Conservation (phyloP, 1,284 basidiomycete genomes). For the Retiboletus flavoniger region DNA sequence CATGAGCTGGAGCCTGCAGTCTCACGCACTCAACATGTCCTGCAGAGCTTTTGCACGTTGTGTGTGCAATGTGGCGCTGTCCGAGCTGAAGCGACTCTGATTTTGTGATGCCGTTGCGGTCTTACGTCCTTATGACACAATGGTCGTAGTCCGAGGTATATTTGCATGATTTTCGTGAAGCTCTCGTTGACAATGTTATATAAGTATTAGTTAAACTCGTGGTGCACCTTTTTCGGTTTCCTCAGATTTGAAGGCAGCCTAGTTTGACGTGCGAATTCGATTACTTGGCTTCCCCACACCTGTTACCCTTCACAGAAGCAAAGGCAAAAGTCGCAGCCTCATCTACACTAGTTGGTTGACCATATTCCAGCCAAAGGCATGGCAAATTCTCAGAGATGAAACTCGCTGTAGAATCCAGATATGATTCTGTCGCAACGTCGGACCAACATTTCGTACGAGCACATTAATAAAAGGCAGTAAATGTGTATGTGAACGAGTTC, state of each 20-base stretch:
- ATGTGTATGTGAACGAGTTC: slow-evolving; percentile 8
- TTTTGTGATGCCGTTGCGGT: neutral
- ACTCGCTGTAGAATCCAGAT: neutral
- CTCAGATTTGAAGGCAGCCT: slow-evolving; percentile 1
- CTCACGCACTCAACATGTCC: slow-evolving; percentile 3
- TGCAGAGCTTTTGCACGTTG: slow-evolving; percentile 1
- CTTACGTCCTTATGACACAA: slow-evolving; percentile 10
- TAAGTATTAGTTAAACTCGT: neutral
- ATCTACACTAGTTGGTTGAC: neutral
- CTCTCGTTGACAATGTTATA: neutral
- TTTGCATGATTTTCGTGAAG: slow-evolving; percentile 3
- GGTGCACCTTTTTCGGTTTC: neutral
- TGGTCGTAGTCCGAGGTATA: neutral
- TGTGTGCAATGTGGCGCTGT: neutral
- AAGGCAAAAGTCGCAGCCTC: neutral
- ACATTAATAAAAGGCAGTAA: slow-evolving; percentile 8
- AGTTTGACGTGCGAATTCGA: slow-evolving; percentile 14
- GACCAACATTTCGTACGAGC: neutral
- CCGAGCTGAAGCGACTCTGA: neutral
- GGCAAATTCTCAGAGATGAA: slow-evolving; percentile 1
- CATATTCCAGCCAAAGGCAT: neutral
- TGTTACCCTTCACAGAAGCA: slow-evolving; percentile 1
- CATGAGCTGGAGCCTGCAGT: neutral
- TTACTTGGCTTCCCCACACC: slow-evolving; percentile 23
- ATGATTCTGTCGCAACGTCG: neutral